Percentiles rank a stretch among this genome's conserved stretches.
These are phyloP conservation scores for Talaromyces verruculosus DNA, from an alignment of 2,329 filamentous ascomycete species.

Conservation along the genomic window DNA sequence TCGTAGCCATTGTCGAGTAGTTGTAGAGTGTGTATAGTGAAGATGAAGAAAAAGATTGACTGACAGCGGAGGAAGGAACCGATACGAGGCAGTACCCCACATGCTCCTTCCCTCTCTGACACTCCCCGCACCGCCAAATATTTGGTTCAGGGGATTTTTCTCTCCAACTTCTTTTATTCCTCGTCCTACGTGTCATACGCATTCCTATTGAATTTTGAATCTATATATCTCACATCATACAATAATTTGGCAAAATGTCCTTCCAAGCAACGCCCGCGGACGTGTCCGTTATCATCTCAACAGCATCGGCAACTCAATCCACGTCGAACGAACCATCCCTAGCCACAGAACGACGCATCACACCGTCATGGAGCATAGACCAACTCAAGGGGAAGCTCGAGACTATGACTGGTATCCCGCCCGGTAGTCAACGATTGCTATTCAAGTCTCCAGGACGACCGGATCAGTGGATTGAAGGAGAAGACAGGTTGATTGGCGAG, in stretches of 20 bases:
- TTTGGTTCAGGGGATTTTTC: constrained; percentile 7
- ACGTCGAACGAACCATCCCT: constrained; percentile 35
- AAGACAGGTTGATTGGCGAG: constrained; percentile 66
- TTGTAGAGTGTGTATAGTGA: not conserved
- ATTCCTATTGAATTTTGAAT: too few species aligned
- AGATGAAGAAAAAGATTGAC: not conserved
- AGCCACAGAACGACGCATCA: constrained; percentile 84
- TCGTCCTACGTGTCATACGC: not conserved
- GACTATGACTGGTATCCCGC: constrained; percentile 87
- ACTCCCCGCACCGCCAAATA: constrained; percentile 4
- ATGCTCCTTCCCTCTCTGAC: not conserved
- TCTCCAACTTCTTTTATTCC: not conserved
- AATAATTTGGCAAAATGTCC: constrained; percentile 17
- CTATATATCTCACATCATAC: not conserved
- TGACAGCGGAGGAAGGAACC: not conserved
- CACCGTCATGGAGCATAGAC: constrained; percentile 84
- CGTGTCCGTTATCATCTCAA: constrained; percentile 42
- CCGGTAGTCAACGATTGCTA: constrained; percentile 71
- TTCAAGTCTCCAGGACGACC: constrained; percentile 65
- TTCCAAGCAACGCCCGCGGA: constrained; percentile 40
- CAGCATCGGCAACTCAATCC: constrained; percentile 24
- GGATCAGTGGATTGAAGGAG: constrained; percentile 64
- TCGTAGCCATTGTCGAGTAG: not conserved
- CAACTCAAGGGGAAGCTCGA: constrained; percentile 86
- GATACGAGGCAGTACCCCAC: not conserved